Conservation (phyloP, 495 filamentous ascomycete species). For the Polyplosphaeria fusca region DNA sequence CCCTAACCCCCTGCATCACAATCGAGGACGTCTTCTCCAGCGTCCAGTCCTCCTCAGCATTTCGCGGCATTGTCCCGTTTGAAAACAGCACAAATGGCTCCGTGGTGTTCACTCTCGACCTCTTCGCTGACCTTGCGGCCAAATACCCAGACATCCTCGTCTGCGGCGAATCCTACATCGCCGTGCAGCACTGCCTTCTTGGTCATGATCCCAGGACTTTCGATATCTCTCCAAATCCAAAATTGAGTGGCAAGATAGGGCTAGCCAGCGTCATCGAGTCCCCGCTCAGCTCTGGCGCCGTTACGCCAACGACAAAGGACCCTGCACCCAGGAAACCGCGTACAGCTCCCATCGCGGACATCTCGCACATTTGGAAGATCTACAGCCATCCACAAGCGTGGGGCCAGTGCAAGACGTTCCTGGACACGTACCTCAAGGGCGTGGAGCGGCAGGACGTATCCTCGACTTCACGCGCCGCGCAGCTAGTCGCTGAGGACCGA, state of each 20-base stretch:
- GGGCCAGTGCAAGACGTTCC: slow-evolving; percentile 82
- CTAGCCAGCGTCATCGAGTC: neutral
- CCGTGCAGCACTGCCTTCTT: slow-evolving; percentile 82
- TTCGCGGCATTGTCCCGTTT: slow-evolving; percentile 84
- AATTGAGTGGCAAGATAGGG: neutral
- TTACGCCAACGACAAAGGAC: slow-evolving; percentile 23
- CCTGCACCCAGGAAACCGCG: slow-evolving; percentile 31
- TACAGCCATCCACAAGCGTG: slow-evolving; percentile 95
- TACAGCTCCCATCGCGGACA: slow-evolving; percentile 39
- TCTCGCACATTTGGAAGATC: slow-evolving; percentile 51
- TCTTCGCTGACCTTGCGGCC: slow-evolving; percentile 68
- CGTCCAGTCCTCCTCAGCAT: slow-evolving; percentile 61
- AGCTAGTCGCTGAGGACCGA: slow-evolving; percentile 67
- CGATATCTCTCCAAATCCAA: neutral
- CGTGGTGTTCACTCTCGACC: slow-evolving; percentile 83
- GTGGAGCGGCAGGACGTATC: slow-evolving; percentile 79
- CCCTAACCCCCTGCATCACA: slow-evolving; percentile 32
- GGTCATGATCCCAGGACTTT: slow-evolving; percentile 41
- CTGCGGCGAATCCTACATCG: slow-evolving; percentile 75
- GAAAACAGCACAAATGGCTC: slow-evolving; percentile 94
- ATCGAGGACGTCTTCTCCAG: slow-evolving; percentile 71
- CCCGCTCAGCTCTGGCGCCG: slow-evolving; percentile 19
- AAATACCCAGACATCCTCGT: slow-evolving; percentile 64
- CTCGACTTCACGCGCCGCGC: slow-evolving; percentile 78
- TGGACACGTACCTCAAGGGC: slow-evolving; percentile 61